A percentile compares a stretch with the other conserved stretches of the same genome.
These are phyloP conservation scores for Tylopilus sp. DNA, from an alignment of 1,284 basidiomycete species.

Conservation along the genomic window DNA sequence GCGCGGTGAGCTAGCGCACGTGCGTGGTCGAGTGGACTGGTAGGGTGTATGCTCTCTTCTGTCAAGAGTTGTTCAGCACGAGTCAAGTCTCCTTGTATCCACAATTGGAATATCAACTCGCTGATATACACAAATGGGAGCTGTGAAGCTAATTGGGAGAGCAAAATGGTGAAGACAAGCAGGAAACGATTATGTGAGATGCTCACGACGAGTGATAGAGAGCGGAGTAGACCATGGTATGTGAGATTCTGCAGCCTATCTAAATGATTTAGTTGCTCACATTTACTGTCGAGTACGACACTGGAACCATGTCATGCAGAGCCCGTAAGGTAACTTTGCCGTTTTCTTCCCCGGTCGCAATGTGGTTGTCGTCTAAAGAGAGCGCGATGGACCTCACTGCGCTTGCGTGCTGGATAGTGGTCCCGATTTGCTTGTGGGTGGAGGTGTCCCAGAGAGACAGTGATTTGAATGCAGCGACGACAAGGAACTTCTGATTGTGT, in stretches of 20 bases:
- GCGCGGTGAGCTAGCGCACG: slow-evolving; percentile 1
- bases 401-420: not conserved
- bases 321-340: not conserved
- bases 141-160: not conserved
- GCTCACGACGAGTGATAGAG: slow-evolving; percentile 2
- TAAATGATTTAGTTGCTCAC: not conserved
- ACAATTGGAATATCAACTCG: not conserved
- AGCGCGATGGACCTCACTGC: not conserved
- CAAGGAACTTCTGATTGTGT: not conserved
- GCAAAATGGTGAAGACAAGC: too few relatives aligned
- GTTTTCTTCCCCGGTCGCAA: not conserved
- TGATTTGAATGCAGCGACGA: not conserved
- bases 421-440: not conserved
- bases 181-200: not conserved
- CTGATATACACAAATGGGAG: not conserved
- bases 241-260: too few relatives aligned
- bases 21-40: not conserved
- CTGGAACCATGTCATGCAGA: not conserved
- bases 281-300: not conserved
- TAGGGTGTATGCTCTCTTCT: not conserved
- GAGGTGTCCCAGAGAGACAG: not conserved
- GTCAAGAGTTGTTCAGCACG: not conserved
- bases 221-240: not conserved
- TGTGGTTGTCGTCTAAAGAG: not conserved
- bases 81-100: not conserved